Percentiles rank a stretch among this genome's conserved stretches.
Conservation (phyloP, 495 filamentous ascomycete genomes). For the Glutinoglossum americanum region DNA sequence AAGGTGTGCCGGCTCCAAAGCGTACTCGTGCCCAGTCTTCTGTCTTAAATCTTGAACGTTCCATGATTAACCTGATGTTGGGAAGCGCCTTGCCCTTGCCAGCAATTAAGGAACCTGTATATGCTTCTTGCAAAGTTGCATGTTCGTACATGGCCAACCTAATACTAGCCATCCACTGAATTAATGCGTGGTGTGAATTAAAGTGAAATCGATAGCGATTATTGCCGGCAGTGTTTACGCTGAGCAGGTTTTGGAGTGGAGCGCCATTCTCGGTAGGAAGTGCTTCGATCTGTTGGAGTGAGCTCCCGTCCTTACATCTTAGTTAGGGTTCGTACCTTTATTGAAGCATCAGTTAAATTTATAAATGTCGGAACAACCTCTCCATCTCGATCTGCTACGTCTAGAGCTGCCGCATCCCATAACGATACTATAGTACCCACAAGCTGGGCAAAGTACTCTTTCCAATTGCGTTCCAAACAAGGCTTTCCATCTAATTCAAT, state of each 20-base stretch:
- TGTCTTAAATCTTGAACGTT: conserved; percentile 46
- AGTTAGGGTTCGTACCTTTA: conserved; percentile 47
- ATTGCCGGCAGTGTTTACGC: conserved; percentile 80
- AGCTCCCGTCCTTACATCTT: background rate
- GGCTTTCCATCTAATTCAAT: conserved; percentile 51
- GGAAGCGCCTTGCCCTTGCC: conserved; percentile 80
- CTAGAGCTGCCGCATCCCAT: conserved; percentile 88
- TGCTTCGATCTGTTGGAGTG: conserved; percentile 51
- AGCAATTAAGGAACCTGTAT: conserved; percentile 86
- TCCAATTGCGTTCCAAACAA: conserved; percentile 72
- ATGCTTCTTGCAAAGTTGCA: conserved; percentile 80
- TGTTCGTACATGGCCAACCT: conserved; percentile 91
- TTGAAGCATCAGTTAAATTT: conserved; percentile 89
- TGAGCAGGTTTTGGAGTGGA: conserved; percentile 79
- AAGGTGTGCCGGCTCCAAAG: conserved; percentile 91
- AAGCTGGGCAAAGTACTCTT: conserved; percentile 91
- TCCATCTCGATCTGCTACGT: conserved; percentile 59
- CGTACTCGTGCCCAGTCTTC: conserved; percentile 92
- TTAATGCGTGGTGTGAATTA: conserved; percentile 77
- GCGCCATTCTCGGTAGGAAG: conserved; percentile 49
- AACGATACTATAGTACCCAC: conserved; percentile 86
- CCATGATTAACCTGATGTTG: conserved; percentile 70
- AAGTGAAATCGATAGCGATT: conserved; percentile 94
- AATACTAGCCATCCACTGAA: conserved; percentile 92
- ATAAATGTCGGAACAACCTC: conserved; percentile 89